phyloP scores from a whole-genome alignment of 2,329 filamentous ascomycete species.

The Cladophialophora exuberans region DNA sequence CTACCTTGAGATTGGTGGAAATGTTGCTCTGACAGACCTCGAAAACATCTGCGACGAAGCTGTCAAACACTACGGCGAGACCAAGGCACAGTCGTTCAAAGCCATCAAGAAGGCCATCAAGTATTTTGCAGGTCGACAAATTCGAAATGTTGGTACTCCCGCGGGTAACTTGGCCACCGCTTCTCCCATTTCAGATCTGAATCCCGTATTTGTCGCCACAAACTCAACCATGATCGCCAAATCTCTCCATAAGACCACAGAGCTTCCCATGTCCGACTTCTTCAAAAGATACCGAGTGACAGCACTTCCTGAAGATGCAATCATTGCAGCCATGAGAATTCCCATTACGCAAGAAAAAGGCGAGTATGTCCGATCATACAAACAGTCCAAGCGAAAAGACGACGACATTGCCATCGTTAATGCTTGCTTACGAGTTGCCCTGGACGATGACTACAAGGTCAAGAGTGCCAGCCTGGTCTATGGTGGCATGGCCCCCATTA shows the following conservation, averaged over 20 bases:
- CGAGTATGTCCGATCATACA: conserved; percentile 88
- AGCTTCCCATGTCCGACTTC: conserved; percentile 90
- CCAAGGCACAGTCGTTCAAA: conserved; percentile 76
- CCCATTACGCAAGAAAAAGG: conserved; percentile 73
- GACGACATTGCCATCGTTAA: conserved; percentile 99
- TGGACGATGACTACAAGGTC: conserved; percentile 72
- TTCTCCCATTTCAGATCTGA: conserved; percentile 94
- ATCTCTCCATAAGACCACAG: conserved; percentile 70
- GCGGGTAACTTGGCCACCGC: conserved; percentile 94
- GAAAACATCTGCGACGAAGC: conserved; percentile 83
- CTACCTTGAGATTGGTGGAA: conserved; percentile 88
- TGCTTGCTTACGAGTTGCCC: conserved; percentile 73
- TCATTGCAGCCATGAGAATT: conserved; percentile 86
- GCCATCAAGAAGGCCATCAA: conserved; percentile 91
- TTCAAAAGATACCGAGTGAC: conserved; percentile 91
- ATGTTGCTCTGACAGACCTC: conserved; percentile 88
- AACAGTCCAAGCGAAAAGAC: conserved; percentile 95
- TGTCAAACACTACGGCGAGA: conserved; percentile 73
- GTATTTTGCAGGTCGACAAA: conserved; percentile 93
- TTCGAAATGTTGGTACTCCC: conserved; percentile 95
- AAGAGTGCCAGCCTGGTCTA: conserved; percentile 80
- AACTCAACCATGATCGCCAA: conserved; percentile 81
- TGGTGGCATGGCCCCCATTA: conserved; percentile 92
- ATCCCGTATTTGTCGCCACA: conserved; percentile 88
- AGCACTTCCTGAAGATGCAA: conserved; percentile 75